Evolutionary conservation across 495 filamentous ascomycete species (phyloP).

Genomic region (Venustampulla echinocandica): DNA sequence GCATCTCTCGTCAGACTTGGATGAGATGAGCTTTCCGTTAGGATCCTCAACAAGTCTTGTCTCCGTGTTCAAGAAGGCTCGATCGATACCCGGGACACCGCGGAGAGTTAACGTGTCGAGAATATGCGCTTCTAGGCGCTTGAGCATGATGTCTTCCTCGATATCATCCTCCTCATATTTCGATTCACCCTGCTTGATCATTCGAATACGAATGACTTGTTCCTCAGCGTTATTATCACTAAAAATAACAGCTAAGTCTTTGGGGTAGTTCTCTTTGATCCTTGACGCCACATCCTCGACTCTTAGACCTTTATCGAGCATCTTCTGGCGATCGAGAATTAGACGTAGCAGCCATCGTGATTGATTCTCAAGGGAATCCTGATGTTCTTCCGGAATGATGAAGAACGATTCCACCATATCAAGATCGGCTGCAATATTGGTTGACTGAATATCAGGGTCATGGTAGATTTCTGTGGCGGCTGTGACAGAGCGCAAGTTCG

Average conservation of each 20-base stretch:
- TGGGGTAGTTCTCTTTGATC: constrained; percentile 81
- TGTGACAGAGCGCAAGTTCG: constrained; percentile 85
- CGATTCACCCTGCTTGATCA: constrained; percentile 56
- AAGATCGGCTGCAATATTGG: constrained; percentile 74
- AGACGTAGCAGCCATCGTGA: constrained; percentile 95
- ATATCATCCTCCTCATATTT: constrained; percentile 72
- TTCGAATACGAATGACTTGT: constrained; percentile 87
- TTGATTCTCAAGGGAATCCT: constrained; percentile 63
- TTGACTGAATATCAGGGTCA: constrained; percentile 81
- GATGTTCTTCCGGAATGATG: constrained; percentile 77
- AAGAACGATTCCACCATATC: constrained; percentile 98
- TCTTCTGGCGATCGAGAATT: constrained; percentile 81
- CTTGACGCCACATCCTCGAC: constrained; percentile 86
- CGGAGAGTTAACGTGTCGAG: constrained; percentile 83
- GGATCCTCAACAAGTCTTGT: constrained; percentile 49
- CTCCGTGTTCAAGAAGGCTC: constrained; percentile 86
- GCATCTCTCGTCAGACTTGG: constrained; percentile 62
- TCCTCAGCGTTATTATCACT: constrained; percentile 97
- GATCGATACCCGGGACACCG: constrained; percentile 77
- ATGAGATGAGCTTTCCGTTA: constrained; percentile 60
- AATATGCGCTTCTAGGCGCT: constrained; percentile 82
- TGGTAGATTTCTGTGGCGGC: constrained; percentile 94
- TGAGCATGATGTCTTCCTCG: constrained; percentile 83
- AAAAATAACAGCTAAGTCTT: constrained; percentile 87
- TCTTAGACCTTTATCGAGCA: constrained; percentile 87